Evolutionary conservation across 352 stramenopile genomes (phyloP).

Genomic region (Phytophthora vignae): DNA sequence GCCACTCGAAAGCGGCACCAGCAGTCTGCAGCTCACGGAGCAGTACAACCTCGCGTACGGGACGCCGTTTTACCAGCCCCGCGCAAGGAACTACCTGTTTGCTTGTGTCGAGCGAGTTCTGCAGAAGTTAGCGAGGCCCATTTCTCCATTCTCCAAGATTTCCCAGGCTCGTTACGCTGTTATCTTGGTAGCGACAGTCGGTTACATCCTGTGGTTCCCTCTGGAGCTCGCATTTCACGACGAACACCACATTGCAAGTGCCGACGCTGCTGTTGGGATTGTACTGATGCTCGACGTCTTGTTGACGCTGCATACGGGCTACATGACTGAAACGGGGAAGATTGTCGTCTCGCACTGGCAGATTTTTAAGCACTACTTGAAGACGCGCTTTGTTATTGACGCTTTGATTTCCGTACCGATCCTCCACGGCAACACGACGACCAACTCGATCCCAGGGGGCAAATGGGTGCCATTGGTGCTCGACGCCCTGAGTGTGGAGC

Average conservation of each 20-base stretch:
- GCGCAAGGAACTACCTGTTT: background rate
- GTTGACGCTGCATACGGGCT: slow-evolving; percentile 10
- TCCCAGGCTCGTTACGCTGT: slow-evolving; percentile 34
- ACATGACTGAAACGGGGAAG: slow-evolving; percentile 31
- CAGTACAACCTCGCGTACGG: slow-evolving; percentile 17
- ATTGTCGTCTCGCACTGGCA: slow-evolving; percentile 28
- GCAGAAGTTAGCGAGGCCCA: slow-evolving; percentile 14
- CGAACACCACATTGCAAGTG: background rate
- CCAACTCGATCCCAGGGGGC: background rate
- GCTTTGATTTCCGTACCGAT: slow-evolving; percentile 22
- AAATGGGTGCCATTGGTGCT: slow-evolving; percentile 14
- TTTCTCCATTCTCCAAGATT: slow-evolving; percentile 46
- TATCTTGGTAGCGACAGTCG: slow-evolving; percentile 34
- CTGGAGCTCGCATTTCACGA: slow-evolving; percentile 48
- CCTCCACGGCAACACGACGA: background rate
- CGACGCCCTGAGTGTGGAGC: slow-evolving; percentile 26
- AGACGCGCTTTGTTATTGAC: slow-evolving; percentile 36
- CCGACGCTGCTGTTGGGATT: background rate
- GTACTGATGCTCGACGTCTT: background rate
- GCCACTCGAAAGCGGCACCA: slow-evolving; percentile 21
- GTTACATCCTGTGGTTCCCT: slow-evolving; percentile 49
- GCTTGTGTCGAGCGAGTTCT: slow-evolving; percentile 5
- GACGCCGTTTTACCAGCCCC: background rate
- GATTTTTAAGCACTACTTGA: slow-evolving; percentile 39
- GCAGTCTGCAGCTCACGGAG: slow-evolving; percentile 12